A percentile compares a stretch with the other conserved stretches of the same genome.
Evolutionary conservation across 768 basidiomycete genomes (phyloP).

Genomic region (Aureoboletus auriporus): DNA sequence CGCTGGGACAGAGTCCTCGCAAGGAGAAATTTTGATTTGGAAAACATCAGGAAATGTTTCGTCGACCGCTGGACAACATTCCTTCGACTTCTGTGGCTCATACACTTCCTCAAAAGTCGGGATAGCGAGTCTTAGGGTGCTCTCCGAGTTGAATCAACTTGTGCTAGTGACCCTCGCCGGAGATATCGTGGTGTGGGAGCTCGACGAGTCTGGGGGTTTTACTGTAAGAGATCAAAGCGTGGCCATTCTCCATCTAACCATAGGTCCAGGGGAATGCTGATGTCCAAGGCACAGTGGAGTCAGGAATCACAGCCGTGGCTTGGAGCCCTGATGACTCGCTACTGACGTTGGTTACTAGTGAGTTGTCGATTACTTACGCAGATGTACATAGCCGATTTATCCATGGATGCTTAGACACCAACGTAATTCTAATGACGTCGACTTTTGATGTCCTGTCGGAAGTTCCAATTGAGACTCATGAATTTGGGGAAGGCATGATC

Average conservation of each 20-base stretch:
- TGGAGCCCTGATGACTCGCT: conserved; percentile 94
- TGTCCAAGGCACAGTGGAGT: conserved; percentile 83
- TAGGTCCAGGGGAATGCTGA: conserved; percentile 40
- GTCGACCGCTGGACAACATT: conserved; percentile 8
- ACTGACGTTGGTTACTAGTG: conserved; percentile 80
- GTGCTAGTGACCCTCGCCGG: conserved; percentile 69
- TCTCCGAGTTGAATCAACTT: conserved; percentile 68
- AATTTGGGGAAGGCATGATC: conserved; percentile 80
- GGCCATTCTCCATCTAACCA: conserved; percentile 2
- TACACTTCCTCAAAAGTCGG: conserved; percentile 30
- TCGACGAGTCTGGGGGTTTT: conserved; percentile 44
- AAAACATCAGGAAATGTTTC: conserved; percentile 24
- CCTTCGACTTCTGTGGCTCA: conserved; percentile 23
- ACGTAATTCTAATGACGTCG: conserved; percentile 84
- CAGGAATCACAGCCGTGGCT: conserved; percentile 73
- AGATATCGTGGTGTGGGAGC: conserved; percentile 69
- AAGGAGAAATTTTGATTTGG: conserved; percentile 60
- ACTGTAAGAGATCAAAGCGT: conserved; percentile 34
- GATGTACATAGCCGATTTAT: neutral
- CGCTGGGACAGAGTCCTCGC: conserved; percentile 55
- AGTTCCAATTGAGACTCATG: conserved; percentile 58
- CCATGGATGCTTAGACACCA: conserved; percentile 53
- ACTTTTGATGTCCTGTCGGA: conserved; percentile 89
- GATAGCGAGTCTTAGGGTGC: conserved; percentile 61
- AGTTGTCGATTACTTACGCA: conserved; percentile 3